phyloP scores from a whole-genome alignment of 768 basidiomycete species.

The Flagelloscypha sp. region DNA sequence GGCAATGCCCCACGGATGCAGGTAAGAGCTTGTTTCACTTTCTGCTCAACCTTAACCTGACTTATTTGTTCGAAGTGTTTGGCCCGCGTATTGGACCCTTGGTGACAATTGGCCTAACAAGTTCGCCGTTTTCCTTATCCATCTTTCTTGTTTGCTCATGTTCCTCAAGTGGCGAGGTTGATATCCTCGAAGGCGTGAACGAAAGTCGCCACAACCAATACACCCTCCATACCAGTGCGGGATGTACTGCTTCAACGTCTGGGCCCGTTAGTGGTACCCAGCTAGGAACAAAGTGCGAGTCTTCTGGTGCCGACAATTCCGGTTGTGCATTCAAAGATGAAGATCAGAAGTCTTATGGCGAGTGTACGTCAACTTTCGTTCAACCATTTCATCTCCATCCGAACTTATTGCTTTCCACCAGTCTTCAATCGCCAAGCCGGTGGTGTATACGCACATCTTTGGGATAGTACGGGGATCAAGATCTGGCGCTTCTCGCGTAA shows the following conservation, averaged over 20 bases:
- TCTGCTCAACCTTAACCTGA: too few relatives aligned
- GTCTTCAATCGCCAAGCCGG: slow-evolving; percentile 37
- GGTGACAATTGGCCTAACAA: slow-evolving; percentile 43
- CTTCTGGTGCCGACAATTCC: slow-evolving; percentile 28
- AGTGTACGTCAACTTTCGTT: too few relatives aligned
- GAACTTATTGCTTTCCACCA: too few relatives aligned
- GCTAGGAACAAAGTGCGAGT: slow-evolving; percentile 26
- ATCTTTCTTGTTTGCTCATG: slow-evolving; percentile 7
- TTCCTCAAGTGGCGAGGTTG: too few relatives aligned
- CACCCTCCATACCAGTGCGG: slow-evolving; percentile 52
- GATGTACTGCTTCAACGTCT: slow-evolving; percentile 26
- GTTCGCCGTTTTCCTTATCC: slow-evolving; percentile 8
- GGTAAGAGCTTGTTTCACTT: slow-evolving; percentile 58
- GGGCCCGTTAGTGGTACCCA: slow-evolving; percentile 13
- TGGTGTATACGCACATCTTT: slow-evolving; percentile 50
- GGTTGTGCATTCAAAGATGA: slow-evolving; percentile 45
- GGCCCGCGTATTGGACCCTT: too few relatives aligned
- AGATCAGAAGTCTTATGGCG: slow-evolving; percentile 29
- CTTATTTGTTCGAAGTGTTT: too few relatives aligned
- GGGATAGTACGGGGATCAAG: slow-evolving; percentile 43
- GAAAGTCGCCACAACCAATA: slow-evolving; percentile 48
- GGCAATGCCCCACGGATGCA: slow-evolving; percentile 65
- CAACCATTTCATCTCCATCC: too few relatives aligned
- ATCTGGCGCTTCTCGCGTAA: slow-evolving; percentile 48
- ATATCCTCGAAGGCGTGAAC: slow-evolving; percentile 70